Percentiles rank a stretch among this genome's conserved stretches.
Evolutionary conservation across 2,329 filamentous ascomycete species (phyloP).

Genomic region (Cadophora luteo-olivacea): DNA sequence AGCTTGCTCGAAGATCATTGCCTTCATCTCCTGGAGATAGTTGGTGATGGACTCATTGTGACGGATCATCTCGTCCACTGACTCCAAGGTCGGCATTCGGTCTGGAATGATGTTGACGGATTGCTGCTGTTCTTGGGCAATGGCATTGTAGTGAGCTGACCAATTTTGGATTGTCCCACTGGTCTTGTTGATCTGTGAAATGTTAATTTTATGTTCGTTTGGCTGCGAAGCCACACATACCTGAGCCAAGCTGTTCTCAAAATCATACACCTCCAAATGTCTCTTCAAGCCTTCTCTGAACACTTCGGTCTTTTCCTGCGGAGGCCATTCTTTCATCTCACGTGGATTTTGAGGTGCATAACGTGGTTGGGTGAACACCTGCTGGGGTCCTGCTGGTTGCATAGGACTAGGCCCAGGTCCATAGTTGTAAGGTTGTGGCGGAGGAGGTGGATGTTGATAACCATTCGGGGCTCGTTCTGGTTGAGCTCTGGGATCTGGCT

Average conservation of each 20-base stretch:
- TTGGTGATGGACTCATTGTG: conserved; percentile 45
- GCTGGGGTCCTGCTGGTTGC: conserved; percentile 29
- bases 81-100: conserved; percentile 55
- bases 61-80: conserved; percentile 58
- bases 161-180: conserved; percentile 49
- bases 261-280: conserved; percentile 41
- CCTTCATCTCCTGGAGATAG: conserved; percentile 60
- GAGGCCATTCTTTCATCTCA: conserved; percentile 27
- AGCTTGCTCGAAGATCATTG: conserved; percentile 54
- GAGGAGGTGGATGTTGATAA: conserved; percentile 35
- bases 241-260: conserved; percentile 42
- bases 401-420: conserved; percentile 27
- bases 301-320: conserved; percentile 30
- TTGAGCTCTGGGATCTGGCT: conserved; percentile 37
- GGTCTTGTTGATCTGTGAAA: conserved; percentile 38
- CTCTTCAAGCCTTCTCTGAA: conserved; percentile 41
- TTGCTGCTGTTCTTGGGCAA: conserved; percentile 57
- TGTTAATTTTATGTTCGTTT: conserved; percentile 2
- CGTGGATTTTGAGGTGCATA: conserved; percentile 42
- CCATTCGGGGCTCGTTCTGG: conserved; percentile 37
- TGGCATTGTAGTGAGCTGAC: conserved; percentile 55
- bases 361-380: conserved; percentile 36
- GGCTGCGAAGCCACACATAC: conserved; percentile 27
- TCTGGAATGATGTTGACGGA: conserved; percentile 51
- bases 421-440: conserved; percentile 34